These are phyloP conservation scores for Komagataella populi DNA, from an alignment of 805 yeast species.

Conservation along the genomic window DNA sequence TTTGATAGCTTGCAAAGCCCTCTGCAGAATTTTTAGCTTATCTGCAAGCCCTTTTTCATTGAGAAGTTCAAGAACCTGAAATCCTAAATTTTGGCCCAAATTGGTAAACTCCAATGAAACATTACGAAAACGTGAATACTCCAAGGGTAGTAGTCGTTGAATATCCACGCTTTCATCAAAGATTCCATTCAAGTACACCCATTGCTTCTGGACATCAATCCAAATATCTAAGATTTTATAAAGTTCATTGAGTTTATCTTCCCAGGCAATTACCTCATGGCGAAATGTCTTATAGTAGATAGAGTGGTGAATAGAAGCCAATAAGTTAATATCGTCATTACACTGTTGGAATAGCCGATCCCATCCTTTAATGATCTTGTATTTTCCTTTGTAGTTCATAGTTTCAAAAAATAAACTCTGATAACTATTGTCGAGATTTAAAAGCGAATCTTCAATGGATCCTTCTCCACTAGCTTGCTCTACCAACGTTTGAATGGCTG, in stretches of 20 bases:
- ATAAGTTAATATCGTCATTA: slow-evolving; percentile 44
- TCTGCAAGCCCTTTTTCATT: slow-evolving; percentile 32
- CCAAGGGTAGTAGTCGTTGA: slow-evolving; percentile 50
- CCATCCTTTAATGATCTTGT: slow-evolving; percentile 57
- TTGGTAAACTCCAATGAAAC: slow-evolving; percentile 48
- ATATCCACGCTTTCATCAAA: slow-evolving; percentile 51
- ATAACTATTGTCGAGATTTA: slow-evolving; percentile 45
- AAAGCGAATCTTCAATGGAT: slow-evolving; percentile 44
- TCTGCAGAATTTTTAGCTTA: slow-evolving; percentile 35
- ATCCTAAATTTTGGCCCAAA: slow-evolving; percentile 26
- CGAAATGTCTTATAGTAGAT: slow-evolving; percentile 48
- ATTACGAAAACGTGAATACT: slow-evolving; percentile 50
- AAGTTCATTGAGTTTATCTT: slow-evolving; percentile 36
- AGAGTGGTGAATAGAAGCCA: slow-evolving; percentile 62
- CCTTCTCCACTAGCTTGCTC: slow-evolving; percentile 63
- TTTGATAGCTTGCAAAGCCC: slow-evolving; percentile 43
- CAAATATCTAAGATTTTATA: slow-evolving; percentile 47
- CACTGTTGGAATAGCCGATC: slow-evolving; percentile 42
- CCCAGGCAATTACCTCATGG: slow-evolving; percentile 39
- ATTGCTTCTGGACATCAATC: slow-evolving; percentile 80
- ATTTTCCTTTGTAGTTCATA: slow-evolving; percentile 35
- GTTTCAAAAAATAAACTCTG: slow-evolving; percentile 30
- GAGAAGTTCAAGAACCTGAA: slow-evolving; percentile 39
- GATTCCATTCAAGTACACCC: slow-evolving; percentile 77
- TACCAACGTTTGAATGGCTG: slow-evolving; percentile 31